Base-by-base conservation (phyloP, 495 filamentous ascomycete species). In the Staphylotrichum tortipilum region DNA sequence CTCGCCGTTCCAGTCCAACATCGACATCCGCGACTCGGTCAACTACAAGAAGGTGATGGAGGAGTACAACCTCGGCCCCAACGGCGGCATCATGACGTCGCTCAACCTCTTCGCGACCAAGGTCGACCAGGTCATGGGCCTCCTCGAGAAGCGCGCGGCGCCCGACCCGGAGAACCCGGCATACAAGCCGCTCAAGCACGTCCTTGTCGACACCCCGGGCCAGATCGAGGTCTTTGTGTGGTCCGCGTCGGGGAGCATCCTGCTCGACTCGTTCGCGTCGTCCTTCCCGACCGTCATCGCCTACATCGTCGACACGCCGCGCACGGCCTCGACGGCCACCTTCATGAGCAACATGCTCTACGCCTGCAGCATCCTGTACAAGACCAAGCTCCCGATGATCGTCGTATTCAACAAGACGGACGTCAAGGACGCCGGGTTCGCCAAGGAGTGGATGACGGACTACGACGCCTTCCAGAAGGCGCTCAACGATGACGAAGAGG, bases 341-440 rank as follows among this genome's bases (percentile, higher is more conserved):
- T 98, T 98, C 67, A 97, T 98, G 94, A 88, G 83, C 65, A 98
- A 98, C 72, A 98, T 98, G 92, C 82, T 98, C 19, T 97, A 98
- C 66, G 92, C 92, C 3, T 96, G 92, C 77, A 88, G 83, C 60
- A 98, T 98, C 51, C 77, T 98, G 1, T 98, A 98, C 78, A 97
- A 97, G 72, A 97, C 90, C 7, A 94, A 92, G 61, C 75, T 98
- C 7, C 92, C 92, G 3, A 97, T 98, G 91, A 92, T 98, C 19
- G 66, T 98, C 14, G 92, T 97, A 3, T 96, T 97, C 73, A 98
- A 98, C 70, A 98, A 98, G 73, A 94, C 90, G 0, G 92, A 98
- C 63, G 86, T 92, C 6, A 84, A 92, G 62, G 86, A 92, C 59
- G 88, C 90, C 3, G 77, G 76, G 18, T 95, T 95, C 58, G 92